Evolutionary conservation across 371 early-diverging fungal species (phyloP).

Genomic region (Apophysomyces ossiformis): DNA sequence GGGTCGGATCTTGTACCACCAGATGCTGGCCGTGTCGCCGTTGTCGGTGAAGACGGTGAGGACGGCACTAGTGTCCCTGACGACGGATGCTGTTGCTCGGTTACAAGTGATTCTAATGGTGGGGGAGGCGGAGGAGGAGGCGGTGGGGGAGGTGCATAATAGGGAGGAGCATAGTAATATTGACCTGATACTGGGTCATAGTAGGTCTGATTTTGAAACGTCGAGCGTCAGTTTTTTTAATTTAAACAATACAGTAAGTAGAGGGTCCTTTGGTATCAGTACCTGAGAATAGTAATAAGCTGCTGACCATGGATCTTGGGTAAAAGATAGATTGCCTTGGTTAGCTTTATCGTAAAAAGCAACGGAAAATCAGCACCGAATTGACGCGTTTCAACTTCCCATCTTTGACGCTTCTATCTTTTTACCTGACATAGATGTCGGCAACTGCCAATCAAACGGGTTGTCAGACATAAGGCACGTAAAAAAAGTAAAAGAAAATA

Average conservation of each 20-base stretch:
- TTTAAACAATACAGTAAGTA: too few relatives aligned
- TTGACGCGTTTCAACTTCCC: neutral
- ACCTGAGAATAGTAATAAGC: neutral
- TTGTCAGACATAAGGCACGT: constrained; percentile 1
- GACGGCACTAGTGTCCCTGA: neutral
- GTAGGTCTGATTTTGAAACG: neutral
- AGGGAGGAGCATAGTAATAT: neutral
- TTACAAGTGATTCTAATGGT: neutral
- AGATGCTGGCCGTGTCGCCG: neutral
- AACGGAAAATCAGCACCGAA: neutral
- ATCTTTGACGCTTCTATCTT: neutral
- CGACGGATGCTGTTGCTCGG: neutral
- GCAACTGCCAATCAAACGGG: constrained; percentile 17
- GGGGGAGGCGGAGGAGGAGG: neutral
- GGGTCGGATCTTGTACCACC: constrained; percentile 3
- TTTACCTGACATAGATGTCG: constrained; percentile 5
- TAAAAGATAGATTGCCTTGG: neutral
- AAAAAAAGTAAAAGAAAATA: neutral
- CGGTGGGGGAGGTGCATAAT: constrained; percentile 10
- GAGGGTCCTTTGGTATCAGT: neutral
- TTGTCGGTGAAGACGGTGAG: neutral
- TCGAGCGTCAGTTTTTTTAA: too few relatives aligned
- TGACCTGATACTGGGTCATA: neutral
- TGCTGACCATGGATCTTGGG: constrained; percentile 6
- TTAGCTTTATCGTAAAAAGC: neutral